A percentile compares a stretch with the other conserved stretches of the same genome.
Conservation (phyloP, 192 early-diverging fungal species). For the Backusella morwellensis region DNA sequence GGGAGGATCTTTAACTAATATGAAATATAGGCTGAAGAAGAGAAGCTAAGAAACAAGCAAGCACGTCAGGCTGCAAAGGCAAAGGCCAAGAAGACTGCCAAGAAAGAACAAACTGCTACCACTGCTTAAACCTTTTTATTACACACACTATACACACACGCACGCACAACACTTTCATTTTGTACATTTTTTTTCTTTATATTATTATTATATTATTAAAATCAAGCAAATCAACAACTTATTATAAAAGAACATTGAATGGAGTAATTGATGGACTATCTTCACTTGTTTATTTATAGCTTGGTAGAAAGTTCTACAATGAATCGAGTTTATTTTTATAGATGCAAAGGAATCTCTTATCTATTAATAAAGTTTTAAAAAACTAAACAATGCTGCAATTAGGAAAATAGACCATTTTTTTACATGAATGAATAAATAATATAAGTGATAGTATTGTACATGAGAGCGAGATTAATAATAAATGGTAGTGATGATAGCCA, state of each 20-base stretch:
- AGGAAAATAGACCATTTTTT: too few relatives aligned
- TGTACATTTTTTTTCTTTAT: background rate
- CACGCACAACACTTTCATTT: background rate
- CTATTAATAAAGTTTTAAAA: too few relatives aligned
- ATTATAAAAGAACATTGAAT: background rate
- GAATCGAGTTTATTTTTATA: too few relatives aligned
- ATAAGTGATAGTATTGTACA: too few relatives aligned
- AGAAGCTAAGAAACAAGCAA: conserved; percentile 17
- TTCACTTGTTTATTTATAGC: too few relatives aligned
- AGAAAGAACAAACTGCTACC: background rate
- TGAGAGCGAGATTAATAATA: too few relatives aligned
- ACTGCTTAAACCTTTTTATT: background rate
- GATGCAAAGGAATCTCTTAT: too few relatives aligned
- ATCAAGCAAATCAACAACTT: background rate
- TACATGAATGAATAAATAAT: too few relatives aligned
- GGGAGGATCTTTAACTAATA: background rate
- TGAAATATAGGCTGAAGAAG: conserved; percentile 9
- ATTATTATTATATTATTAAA: background rate
- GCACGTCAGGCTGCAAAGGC: conserved; percentile 18
- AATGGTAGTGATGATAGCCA: too few relatives aligned
- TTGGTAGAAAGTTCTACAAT: too few relatives aligned
- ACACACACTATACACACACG: background rate
- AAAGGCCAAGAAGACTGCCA: conserved; percentile 14
- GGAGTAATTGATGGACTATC: too few relatives aligned
- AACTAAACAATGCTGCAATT: too few relatives aligned